A percentile compares a stretch with the other conserved stretches of the same genome.
These are phyloP conservation scores for Aspergillus carlsbadensis DNA, from an alignment of 495 filamentous ascomycete genomes.

Conservation along the genomic window DNA sequence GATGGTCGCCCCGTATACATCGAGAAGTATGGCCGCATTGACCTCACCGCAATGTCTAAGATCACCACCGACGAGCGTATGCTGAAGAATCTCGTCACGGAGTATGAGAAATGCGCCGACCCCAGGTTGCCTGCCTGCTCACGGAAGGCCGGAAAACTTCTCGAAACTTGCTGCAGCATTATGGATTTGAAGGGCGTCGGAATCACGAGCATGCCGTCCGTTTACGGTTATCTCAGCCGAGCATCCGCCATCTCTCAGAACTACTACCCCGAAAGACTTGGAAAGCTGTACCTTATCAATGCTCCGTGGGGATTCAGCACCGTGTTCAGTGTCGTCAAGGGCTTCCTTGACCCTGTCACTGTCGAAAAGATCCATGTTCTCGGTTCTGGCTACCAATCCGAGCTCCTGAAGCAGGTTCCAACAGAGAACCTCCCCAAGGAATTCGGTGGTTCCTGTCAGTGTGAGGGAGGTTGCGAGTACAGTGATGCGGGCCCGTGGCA, in stretches of 20 bases:
- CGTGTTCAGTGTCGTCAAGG: constrained; percentile 82
- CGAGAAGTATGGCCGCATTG: constrained; percentile 91
- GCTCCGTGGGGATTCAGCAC: constrained; percentile 89
- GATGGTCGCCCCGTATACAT: constrained; percentile 97
- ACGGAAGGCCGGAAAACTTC: constrained; percentile 81
- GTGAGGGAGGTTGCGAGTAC: constrained; percentile 78
- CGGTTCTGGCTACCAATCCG: constrained; percentile 74
- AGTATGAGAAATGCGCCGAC: constrained; percentile 95
- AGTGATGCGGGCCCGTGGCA: constrained; percentile 94
- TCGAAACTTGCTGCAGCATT: constrained; percentile 96
- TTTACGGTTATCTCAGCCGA: constrained; percentile 80
- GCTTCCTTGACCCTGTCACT: constrained; percentile 93
- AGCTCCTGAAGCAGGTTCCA: constrained; percentile 81
- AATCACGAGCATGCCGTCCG: constrained; percentile 71
- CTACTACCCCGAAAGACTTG: constrained; percentile 96
- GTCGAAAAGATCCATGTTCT: constrained; percentile 94
- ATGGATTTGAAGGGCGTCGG: constrained; percentile 97
- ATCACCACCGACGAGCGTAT: constrained; percentile 92
- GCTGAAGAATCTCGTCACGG: constrained; percentile 90
- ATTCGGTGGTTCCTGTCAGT: constrained; percentile 84
- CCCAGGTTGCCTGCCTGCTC: constrained; percentile 94
- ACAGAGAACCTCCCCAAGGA: constrained; percentile 84
- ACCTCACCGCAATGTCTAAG: constrained; percentile 84
- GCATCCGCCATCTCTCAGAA: constrained; percentile 87
- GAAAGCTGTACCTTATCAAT: constrained; percentile 93